Percentiles rank a stretch among this genome's conserved stretches.
phyloP scores from a whole-genome alignment of 2,329 filamentous ascomycete genomes.

The Colletotrichum salicis region DNA sequence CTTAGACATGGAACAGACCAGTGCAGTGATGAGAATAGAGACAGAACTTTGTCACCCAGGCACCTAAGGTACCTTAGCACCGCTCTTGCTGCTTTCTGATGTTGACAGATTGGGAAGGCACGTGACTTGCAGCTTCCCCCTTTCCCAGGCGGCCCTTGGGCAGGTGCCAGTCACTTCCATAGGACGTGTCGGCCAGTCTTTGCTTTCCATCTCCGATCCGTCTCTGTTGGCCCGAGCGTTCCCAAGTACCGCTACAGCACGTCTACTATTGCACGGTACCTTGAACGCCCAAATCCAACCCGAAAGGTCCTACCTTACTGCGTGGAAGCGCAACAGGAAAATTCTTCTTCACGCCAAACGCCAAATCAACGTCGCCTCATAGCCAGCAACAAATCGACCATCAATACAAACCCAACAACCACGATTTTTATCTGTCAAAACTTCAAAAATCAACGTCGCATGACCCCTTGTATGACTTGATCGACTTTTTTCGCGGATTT shows the following conservation, averaged over 20 bases:
- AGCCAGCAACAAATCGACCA: constrained; percentile 57
- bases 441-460: constrained; percentile 61
- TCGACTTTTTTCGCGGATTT: constrained; percentile 72
- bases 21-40: neutral
- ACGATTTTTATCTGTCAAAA: constrained; percentile 65
- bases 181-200: constrained; percentile 19
- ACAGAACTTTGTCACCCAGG: no score
- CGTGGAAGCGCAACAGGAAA: constrained; percentile 52
- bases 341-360: constrained; percentile 66
- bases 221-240: constrained; percentile 32
- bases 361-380: constrained; percentile 68
- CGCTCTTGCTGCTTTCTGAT: neutral
- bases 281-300: constrained; percentile 23
- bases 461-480: constrained; percentile 69
- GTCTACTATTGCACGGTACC: constrained; percentile 29
- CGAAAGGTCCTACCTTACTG: constrained; percentile 22
- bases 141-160: constrained; percentile 20
- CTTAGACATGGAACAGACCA: neutral
- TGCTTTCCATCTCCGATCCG: constrained; percentile 29
- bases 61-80: neutral
- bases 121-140: constrained; percentile 34
- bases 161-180: constrained; percentile 17
- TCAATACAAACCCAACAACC: constrained; percentile 65
- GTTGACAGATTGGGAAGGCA: constrained; percentile 1
- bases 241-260: constrained; percentile 22